These are phyloP conservation scores for Mycena floridula DNA, from an alignment of 768 basidiomycete species.

Conservation along the genomic window DNA sequence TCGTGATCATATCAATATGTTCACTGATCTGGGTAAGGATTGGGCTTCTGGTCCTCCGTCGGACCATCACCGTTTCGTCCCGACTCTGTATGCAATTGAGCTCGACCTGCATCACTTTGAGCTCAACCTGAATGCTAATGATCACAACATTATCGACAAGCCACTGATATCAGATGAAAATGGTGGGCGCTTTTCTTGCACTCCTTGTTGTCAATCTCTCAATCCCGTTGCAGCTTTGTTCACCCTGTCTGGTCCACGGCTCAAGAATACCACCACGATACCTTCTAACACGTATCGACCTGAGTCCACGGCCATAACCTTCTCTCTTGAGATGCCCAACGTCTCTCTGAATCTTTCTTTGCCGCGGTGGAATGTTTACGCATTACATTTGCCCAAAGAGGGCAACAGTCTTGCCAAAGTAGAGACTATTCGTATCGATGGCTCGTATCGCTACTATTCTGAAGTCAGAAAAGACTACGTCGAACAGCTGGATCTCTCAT, in stretches of 20 bases:
- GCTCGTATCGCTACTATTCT: slow-evolving; percentile 70
- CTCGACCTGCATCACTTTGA: slow-evolving; percentile 71
- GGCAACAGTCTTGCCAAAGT: slow-evolving; percentile 60
- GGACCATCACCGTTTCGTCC: slow-evolving; percentile 79
- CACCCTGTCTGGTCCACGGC: slow-evolving; percentile 49
- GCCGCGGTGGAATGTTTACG: slow-evolving; percentile 87
- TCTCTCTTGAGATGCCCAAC: slow-evolving; percentile 55
- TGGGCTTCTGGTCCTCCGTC: slow-evolving; percentile 82
- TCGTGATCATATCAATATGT: slow-evolving; percentile 91
- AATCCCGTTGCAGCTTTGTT: slow-evolving; percentile 58
- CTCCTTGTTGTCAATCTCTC: not conserved
- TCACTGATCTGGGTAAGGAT: slow-evolving; percentile 88
- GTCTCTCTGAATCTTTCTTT: slow-evolving; percentile 55
- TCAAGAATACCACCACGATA: slow-evolving; percentile 49
- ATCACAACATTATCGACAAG: slow-evolving; percentile 95
- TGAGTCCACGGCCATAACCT: slow-evolving; percentile 58
- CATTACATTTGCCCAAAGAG: slow-evolving; percentile 54
- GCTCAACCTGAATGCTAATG: slow-evolving; percentile 82
- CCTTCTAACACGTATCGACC: slow-evolving; percentile 71
- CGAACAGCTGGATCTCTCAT: slow-evolving; percentile 67
- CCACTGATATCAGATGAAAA: slow-evolving; percentile 80
- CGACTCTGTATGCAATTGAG: slow-evolving; percentile 69
- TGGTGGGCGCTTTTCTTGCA: slow-evolving; percentile 36
- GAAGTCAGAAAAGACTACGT: slow-evolving; percentile 63
- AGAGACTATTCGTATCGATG: slow-evolving; percentile 49